Conservation (phyloP, 2,329 filamentous ascomycete species). For the Cladophialophora carrionii region DNA sequence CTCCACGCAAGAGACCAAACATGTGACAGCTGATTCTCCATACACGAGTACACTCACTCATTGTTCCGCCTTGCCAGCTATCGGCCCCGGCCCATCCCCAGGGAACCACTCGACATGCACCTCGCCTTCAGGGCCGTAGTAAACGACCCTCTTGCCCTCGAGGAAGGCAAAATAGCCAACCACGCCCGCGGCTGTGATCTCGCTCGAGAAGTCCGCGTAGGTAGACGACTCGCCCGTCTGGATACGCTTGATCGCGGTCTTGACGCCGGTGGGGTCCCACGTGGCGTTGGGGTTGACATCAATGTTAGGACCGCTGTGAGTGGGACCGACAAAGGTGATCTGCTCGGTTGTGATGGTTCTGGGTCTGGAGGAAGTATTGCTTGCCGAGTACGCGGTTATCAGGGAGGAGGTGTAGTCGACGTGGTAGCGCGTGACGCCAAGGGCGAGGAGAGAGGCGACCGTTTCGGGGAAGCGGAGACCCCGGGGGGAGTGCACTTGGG, state of each 20-base stretch:
- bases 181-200: constrained; percentile 20
- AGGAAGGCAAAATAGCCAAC: constrained; percentile 23
- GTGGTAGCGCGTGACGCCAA: constrained; percentile 25
- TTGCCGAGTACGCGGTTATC: constrained; percentile 11
- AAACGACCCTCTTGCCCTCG: constrained; percentile 19
- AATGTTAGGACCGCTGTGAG: neutral
- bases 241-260: constrained; percentile 8
- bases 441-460: constrained; percentile 9
- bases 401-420: constrained; percentile 16
- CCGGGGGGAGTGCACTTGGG: constrained; percentile 15
- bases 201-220: constrained; percentile 21
- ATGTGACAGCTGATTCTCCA: no score
- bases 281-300: neutral
- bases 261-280: constrained; percentile 1
- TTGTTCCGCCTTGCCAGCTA: neutral
- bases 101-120: constrained; percentile 23
- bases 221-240: constrained; percentile 4
- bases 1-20: no score
- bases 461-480: constrained; percentile 17
- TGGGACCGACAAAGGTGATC: constrained; percentile 13
- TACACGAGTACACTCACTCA: no score
- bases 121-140: constrained; percentile 18
- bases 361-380: neutral
- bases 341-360: constrained; percentile 6
- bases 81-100: neutral